Evolutionary conservation across 805 yeast species (phyloP).

Genomic region (Starmerella davenportii): DNA sequence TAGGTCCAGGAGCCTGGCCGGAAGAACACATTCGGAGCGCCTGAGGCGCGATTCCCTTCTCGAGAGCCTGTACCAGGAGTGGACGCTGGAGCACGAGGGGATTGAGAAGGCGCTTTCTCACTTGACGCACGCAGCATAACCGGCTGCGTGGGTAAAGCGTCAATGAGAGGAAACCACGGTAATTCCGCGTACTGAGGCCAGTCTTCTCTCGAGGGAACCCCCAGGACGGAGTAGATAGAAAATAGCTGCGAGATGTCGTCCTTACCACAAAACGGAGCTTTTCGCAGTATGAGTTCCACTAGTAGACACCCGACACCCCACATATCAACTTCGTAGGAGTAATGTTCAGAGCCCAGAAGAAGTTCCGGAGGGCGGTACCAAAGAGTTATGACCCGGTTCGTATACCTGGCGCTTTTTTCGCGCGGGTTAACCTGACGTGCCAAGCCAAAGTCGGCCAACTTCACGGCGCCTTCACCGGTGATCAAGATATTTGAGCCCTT

Average conservation of each 20-base stretch:
- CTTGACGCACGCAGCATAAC: background rate
- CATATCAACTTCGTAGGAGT: slow-evolving; percentile 78
- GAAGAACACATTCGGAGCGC: no score
- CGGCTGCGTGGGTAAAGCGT: slow-evolving; percentile 30
- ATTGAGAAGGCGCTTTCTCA: background rate
- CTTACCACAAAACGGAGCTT: slow-evolving; percentile 68
- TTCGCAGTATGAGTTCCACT: slow-evolving; percentile 57
- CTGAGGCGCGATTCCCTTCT: no score
- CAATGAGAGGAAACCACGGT: slow-evolving; percentile 83
- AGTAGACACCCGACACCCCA: slow-evolving; percentile 95
- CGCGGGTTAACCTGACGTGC: slow-evolving; percentile 33
- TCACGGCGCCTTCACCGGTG: slow-evolving; percentile 53
- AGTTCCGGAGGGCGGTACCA: slow-evolving; percentile 98
- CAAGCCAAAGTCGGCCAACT: slow-evolving; percentile 89
- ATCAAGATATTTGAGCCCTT: slow-evolving; percentile 84
- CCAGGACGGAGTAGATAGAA: slow-evolving; percentile 66
- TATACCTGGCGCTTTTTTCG: slow-evolving; percentile 49
- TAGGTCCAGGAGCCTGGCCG: slow-evolving; percentile 1
- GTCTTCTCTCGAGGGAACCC: slow-evolving; percentile 51
- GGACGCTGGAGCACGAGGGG: background rate
- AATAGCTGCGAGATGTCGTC: slow-evolving; percentile 75
- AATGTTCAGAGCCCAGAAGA: slow-evolving; percentile 73
- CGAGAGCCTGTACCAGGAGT: no score
- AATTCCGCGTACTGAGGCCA: slow-evolving; percentile 69
- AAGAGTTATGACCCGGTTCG: slow-evolving; percentile 84